Evolutionary conservation across 1,284 basidiomycete species (phyloP), one percentile per base, ranked within the genome.

Genomic region (Puccinia novopanici): DNA sequence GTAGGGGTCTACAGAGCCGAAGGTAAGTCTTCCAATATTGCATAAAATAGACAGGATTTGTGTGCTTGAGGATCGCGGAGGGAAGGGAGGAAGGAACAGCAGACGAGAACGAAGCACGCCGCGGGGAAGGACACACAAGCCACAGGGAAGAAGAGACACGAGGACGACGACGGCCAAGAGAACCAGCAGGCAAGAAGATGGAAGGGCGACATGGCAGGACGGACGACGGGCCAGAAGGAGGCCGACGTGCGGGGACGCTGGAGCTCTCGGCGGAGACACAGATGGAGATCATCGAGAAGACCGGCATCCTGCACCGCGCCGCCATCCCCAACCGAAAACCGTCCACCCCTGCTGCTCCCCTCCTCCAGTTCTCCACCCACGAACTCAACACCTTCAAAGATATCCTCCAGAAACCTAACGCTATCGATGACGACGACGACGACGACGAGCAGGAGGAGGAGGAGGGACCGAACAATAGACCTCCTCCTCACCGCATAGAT

Each of bases 281-380:
- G 67, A 59, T 48, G 15, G 22, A 27, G 30, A 45, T 80, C 13
- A 80, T 80, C 34, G 42, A 73, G 40, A 9, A 80, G 67, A 63
- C 77, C 13, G 77, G 68, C 27, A 80, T 80, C 48, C 55, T 73
- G 13, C 52, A 54, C 8, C 24, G 57, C 8, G 34, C 34, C 34
- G 34, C 34, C 34, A 72, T 73, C 42, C 54, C 77, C 13, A 48
- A 13, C 12, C 45, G 45, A 48, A 12, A 19, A 48, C 45, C 57
- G 42, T 42, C 30, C 27, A 4, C 68, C 55, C 37, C 67, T 24
- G 70, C 77, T 10, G 50, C 67, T 24, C 77, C 77, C 12, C 45
- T 80, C 17, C 19, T 80, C 42, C 54, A 73, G 34, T 80, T 80
- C 59, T 55, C 77, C 6, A 73, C 67, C 15, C 50, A 72, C 30